Base-by-base conservation (phyloP, 345 rosid species). In the Anastatica hierochuntica region DNA sequence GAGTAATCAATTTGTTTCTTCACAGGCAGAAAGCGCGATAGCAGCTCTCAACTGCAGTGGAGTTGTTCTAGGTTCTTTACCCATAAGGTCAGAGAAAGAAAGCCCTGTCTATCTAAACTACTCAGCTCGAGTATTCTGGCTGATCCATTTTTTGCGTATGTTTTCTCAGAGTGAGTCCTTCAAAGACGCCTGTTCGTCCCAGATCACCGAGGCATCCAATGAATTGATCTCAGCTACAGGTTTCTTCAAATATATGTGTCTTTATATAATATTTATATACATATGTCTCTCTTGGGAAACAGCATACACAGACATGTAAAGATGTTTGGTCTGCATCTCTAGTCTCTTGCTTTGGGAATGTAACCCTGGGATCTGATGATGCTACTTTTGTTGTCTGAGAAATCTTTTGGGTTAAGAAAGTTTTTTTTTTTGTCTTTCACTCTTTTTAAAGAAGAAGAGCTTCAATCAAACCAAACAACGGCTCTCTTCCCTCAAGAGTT, bases 131-230 rank as follows among this genome's bases (percentile, higher is more conserved):
- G 10, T 2, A 3, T 8, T 9, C 2, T 16, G 16, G 15, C 40
- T 49, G 33, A 53, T 2, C 18, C 10, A n/a, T 30, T 21, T 33
- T 33, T 9, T 35, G 38, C n/a, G 7, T 68, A 55, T 35, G 49
- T 29, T 49, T 50, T 53, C 33, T 38, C 77, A 89, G 97, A 87
- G 88, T 89, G 43, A 89, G 97, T 71, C 97, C 97, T 41, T 89
- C 97, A n/a, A 89, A 89, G 79, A 89, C 97, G 6, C 95, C 97
- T 23, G 97, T 89, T 60, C 83, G 97, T 60, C 97, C 95, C 0
- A 94, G 95, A 4, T 65, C 80, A 71, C 82, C 95, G 31, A 90
- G 97, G 26, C 73, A 67, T 70, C 82, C 88, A 27, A 70, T 75
- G 69, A 82, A 82, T 44, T 88, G 72, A 67, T 53, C 61, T 53